A percentile compares a stretch with the other conserved stretches of the same genome.
Conservation (phyloP, 768 basidiomycete species). For the Guyanaporus albipodus region DNA sequence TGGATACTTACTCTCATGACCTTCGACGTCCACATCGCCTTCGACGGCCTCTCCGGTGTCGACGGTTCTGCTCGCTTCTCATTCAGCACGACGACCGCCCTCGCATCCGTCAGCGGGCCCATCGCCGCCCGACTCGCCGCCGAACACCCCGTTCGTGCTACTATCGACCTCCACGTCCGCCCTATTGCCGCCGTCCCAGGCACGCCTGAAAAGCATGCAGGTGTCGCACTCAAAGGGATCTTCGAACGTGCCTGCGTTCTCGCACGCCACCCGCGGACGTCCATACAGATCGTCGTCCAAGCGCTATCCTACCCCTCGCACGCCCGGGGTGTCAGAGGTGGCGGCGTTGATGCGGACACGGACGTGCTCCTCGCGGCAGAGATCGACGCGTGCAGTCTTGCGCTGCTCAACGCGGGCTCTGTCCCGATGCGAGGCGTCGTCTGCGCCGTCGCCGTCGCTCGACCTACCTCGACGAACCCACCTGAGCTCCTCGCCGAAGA, state of each 20-base stretch:
- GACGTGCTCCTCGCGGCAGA: conserved; percentile 54
- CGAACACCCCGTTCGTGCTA: conserved; percentile 69
- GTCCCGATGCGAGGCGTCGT: conserved; percentile 74
- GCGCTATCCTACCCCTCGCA: conserved; percentile 35
- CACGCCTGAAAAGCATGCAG: conserved; percentile 61
- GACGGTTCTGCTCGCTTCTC: conserved; percentile 75
- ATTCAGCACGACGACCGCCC: conserved; percentile 33
- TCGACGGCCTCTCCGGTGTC: conserved; percentile 61
- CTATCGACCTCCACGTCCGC: conserved; percentile 70
- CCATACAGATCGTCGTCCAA: conserved; percentile 78
- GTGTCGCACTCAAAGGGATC: conserved; percentile 49
- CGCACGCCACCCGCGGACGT: conserved; percentile 62
- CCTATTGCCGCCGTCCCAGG: conserved; percentile 68
- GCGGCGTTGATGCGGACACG: neutral
- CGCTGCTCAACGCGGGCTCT: conserved; percentile 65
- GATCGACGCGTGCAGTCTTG: conserved; percentile 68
- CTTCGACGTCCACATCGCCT: conserved; percentile 37
- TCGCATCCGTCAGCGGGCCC: conserved; percentile 78
- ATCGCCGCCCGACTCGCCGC: conserved; percentile 67
- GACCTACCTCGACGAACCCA: conserved; percentile 10
- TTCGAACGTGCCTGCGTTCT: conserved; percentile 65
- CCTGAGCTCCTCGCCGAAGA: conserved; percentile 46
- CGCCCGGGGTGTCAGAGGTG: neutral
- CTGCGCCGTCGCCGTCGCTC: conserved; percentile 60
- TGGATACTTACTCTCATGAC: conserved; percentile 1